Conservation (phyloP, 139 green algal genomes). For the Nannochloris sp. region DNA sequence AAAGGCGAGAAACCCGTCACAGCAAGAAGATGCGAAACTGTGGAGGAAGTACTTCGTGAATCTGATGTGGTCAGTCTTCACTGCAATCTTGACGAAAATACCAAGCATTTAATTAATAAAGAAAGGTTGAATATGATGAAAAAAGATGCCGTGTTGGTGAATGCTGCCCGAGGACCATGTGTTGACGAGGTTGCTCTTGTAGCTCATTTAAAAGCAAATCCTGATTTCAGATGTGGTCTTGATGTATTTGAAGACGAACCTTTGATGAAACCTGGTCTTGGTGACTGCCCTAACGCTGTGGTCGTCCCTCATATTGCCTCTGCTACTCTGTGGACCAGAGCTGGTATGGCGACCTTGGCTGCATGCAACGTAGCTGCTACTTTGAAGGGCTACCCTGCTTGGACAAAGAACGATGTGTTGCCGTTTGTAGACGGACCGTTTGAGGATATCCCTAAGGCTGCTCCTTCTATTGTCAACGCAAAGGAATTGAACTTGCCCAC, state of each 20-base stretch:
- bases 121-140: slow-evolving; percentile 92
- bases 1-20: slow-evolving; percentile 67
- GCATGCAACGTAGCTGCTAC: slow-evolving; percentile 83
- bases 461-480: slow-evolving; percentile 91
- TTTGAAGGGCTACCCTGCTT: slow-evolving; percentile 65
- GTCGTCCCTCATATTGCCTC: slow-evolving; percentile 98
- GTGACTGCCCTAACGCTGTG: slow-evolving; percentile 85
- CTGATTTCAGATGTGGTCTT: slow-evolving; percentile 75
- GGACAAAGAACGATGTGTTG: slow-evolving; percentile 61
- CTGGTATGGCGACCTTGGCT: slow-evolving; percentile 88
- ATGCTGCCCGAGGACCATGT: slow-evolving; percentile 81
- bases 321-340: slow-evolving; percentile 84
- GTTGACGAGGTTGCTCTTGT: slow-evolving; percentile 93
- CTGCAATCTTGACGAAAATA: slow-evolving; percentile 87
- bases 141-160: slow-evolving; percentile 85
- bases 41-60: slow-evolving; percentile 86
- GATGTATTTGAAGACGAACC: slow-evolving; percentile 99
- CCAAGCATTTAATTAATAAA: slow-evolving; percentile 90
- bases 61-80: slow-evolving; percentile 88
- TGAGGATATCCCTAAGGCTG: slow-evolving; percentile 59
- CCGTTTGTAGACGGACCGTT: slow-evolving; percentile 82
- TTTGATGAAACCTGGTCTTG: slow-evolving; percentile 86
- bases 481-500: slow-evolving; percentile 69
- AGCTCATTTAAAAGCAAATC: slow-evolving; percentile 85
- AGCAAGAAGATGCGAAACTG: slow-evolving; percentile 55